A percentile compares a stretch with the other conserved stretches of the same genome.
Evolutionary conservation across 805 yeast genomes (phyloP).

Genomic region (Zygosaccharomyces bisporus): DNA sequence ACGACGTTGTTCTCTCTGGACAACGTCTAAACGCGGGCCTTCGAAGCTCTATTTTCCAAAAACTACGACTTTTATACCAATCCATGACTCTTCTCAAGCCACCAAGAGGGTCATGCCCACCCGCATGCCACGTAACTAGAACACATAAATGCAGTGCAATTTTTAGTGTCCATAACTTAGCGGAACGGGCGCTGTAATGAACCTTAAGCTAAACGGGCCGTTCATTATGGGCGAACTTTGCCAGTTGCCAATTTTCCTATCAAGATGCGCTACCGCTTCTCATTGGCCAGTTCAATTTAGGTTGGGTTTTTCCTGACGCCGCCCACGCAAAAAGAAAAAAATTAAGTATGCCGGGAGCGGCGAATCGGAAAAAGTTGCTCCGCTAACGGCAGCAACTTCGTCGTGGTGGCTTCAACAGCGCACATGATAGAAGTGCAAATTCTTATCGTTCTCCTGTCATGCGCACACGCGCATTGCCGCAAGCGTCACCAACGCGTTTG

Average conservation of each 20-base stretch:
- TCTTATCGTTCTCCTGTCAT: not conserved
- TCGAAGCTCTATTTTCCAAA: not conserved
- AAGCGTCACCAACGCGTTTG: not conserved
- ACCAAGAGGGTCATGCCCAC: not conserved
- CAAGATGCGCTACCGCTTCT: not conserved
- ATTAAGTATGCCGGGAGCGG: slow-evolving; percentile 1
- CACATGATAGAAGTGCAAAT: not conserved
- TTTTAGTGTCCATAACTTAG: not conserved
- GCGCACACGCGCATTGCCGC: not conserved
- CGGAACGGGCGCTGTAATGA: not conserved
- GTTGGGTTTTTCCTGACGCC: not conserved
- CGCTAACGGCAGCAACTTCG: not conserved
- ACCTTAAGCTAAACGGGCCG: not conserved
- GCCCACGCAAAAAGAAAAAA: not conserved
- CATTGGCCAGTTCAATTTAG: slow-evolving; percentile 2
- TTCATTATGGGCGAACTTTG: slow-evolving; percentile 2
- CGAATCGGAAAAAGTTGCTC: not conserved
- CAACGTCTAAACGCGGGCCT: not conserved
- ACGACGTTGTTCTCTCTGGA: not conserved
- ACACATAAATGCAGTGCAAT: not conserved
- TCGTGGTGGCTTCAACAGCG: not conserved
- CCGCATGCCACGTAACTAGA: not conserved
- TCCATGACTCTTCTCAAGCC: not conserved
- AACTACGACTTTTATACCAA: not conserved
- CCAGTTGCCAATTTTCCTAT: slow-evolving; percentile 3